A percentile compares a stretch with the other conserved stretches of the same genome.
Conservation (phyloP, 495 filamentous ascomycete species). For the Extremus antarcticus region DNA sequence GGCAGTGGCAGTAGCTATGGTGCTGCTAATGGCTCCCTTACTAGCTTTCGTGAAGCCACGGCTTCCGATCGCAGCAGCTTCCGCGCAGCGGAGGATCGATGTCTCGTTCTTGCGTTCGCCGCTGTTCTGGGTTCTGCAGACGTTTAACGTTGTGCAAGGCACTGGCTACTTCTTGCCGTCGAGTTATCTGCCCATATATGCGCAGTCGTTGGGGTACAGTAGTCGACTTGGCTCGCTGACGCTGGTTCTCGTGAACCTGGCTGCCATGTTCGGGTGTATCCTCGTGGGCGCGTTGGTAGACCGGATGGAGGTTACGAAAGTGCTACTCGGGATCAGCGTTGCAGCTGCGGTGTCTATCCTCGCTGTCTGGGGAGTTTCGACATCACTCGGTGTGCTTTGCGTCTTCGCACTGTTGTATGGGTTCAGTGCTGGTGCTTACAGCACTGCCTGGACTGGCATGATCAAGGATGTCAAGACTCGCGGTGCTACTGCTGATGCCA, state of each 20-base stretch:
- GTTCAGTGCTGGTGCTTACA: conserved; percentile 54
- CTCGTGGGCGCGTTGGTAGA: conserved; percentile 50
- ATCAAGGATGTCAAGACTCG: conserved; percentile 24
- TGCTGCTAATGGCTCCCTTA: conserved; percentile 41
- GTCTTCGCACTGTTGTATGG: conserved; percentile 58
- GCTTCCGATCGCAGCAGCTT: conserved; percentile 19
- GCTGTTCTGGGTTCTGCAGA: conserved; percentile 21
- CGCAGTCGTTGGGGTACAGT: conserved; percentile 19
- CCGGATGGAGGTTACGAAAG: conserved; percentile 45
- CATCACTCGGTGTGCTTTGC: conserved; percentile 42
- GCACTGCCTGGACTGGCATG: conserved; percentile 46
- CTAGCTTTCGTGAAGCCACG: conserved; percentile 37
- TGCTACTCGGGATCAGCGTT: conserved; percentile 46
- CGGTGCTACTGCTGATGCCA: conserved; percentile 42
- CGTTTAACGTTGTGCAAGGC: conserved; percentile 18
- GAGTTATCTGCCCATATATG: conserved; percentile 24
- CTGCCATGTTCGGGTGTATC: conserved; percentile 38
- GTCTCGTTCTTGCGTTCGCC: conserved; percentile 19
- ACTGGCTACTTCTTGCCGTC: conserved; percentile 27
- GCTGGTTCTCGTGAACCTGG: conserved; percentile 21
- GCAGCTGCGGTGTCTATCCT: conserved; percentile 49
- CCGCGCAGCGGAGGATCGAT: conserved; percentile 14
- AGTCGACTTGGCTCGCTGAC: conserved; percentile 18
- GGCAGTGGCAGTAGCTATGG: conserved; percentile 37
- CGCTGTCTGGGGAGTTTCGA: conserved; percentile 54